phyloP scores from a whole-genome alignment of 176 grass and related monocot species.

The Musa itinerans region DNA sequence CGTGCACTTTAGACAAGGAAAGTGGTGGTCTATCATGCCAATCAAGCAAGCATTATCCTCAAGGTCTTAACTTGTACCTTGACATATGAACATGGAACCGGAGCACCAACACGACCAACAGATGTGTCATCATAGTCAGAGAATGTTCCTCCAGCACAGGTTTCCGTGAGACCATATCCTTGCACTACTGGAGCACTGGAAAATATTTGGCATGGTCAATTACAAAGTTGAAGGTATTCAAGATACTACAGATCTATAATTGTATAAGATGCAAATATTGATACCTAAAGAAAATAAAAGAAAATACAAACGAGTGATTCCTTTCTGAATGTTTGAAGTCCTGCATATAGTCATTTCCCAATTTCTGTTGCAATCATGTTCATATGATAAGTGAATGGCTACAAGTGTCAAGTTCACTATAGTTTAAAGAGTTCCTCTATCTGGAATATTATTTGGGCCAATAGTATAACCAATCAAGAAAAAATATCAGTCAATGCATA shows the following conservation, averaged over 20 bases:
- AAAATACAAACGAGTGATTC: background rate
- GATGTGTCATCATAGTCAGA: constrained; percentile 58
- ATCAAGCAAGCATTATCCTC: background rate
- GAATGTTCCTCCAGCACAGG: constrained; percentile 70
- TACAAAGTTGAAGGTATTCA: background rate
- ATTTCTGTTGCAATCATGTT: background rate
- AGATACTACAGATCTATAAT: background rate
- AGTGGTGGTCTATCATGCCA: background rate
- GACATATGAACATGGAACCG: constrained; percentile 80
- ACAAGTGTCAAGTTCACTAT: too few relatives aligned
- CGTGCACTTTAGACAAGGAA: background rate
- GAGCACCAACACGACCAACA: constrained; percentile 75
- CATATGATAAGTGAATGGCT: too few relatives aligned
- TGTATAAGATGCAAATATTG: background rate
- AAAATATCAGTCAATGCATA: too few relatives aligned
- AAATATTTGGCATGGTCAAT: background rate
- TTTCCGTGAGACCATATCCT: constrained; percentile 92
- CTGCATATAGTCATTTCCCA: background rate
- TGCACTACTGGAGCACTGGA: constrained; percentile 74
- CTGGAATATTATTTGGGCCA: too few relatives aligned
- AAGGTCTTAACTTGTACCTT: constrained; percentile 32
- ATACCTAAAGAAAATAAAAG: background rate
- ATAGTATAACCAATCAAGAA: too few relatives aligned
- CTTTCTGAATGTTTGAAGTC: background rate
- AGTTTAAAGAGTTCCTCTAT: too few relatives aligned